Conservation (phyloP, 768 basidiomycete genomes). For the Glaciozyma antarctica region DNA sequence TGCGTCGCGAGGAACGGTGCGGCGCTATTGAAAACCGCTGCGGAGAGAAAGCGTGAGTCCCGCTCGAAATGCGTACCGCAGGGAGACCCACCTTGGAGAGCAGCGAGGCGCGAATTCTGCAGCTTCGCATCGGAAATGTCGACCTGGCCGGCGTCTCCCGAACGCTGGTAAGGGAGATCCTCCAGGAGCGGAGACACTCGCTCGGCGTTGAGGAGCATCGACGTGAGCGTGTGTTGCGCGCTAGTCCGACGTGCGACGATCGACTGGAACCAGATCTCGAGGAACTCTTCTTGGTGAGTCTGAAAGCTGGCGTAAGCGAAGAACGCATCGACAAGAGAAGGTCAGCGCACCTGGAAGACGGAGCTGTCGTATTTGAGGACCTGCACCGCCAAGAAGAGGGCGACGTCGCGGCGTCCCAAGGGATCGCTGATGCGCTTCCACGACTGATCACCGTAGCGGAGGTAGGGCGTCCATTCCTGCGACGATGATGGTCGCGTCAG, state of each 20-base stretch:
- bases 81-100: slow-evolving; percentile 23
- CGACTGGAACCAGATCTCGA: slow-evolving; percentile 32
- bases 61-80: background rate
- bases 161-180: slow-evolving; percentile 1
- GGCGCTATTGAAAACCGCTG: slow-evolving; percentile 25
- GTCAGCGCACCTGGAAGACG: slow-evolving; percentile 14
- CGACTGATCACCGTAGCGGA: slow-evolving; percentile 49
- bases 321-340: background rate
- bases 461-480: slow-evolving; percentile 57
- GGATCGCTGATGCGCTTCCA: slow-evolving; percentile 52
- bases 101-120: slow-evolving; percentile 9
- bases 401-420: slow-evolving; percentile 51
- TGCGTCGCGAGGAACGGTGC: background rate
- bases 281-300: slow-evolving; percentile 28
- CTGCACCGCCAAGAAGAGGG: slow-evolving; percentile 49
- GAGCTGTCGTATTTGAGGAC: slow-evolving; percentile 23
- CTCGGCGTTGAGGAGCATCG: slow-evolving; percentile 22
- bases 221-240: slow-evolving; percentile 29
- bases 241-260: slow-evolving; percentile 30
- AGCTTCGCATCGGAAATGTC: slow-evolving; percentile 23
- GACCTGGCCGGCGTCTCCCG: background rate
- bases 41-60: background rate
- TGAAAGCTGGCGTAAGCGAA: background rate
- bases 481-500: background rate
- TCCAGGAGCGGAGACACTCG: slow-evolving; percentile 9